Conservation (phyloP, 2,329 filamentous ascomycete genomes). For the Penicillium occitanis region DNA sequence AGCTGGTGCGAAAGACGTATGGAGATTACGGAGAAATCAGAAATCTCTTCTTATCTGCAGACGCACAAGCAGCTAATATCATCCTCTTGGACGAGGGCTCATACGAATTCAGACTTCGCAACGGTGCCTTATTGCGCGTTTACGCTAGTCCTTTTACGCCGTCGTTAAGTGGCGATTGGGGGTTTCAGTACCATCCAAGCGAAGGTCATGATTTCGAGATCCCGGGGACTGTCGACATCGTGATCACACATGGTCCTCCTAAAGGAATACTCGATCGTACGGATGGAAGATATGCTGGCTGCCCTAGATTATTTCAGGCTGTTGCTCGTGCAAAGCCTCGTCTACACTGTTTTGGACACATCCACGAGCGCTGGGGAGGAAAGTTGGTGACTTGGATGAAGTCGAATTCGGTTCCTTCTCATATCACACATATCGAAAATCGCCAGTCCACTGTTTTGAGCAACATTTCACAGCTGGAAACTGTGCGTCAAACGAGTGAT, state of each 20-base stretch:
- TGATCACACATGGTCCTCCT: slow-evolving; percentile 58
- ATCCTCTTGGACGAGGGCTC: slow-evolving; percentile 54
- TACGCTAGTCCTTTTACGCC: slow-evolving; percentile 59
- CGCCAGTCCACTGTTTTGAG: slow-evolving; percentile 33
- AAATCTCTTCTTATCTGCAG: slow-evolving; percentile 37
- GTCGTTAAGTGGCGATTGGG: slow-evolving; percentile 45
- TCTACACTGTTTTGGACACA: slow-evolving; percentile 45
- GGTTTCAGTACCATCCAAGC: slow-evolving; percentile 50
- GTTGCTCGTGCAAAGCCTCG: slow-evolving; percentile 34
- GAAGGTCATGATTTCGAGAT: slow-evolving; percentile 42
- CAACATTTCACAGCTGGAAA: slow-evolving; percentile 28
- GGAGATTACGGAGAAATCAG: slow-evolving; percentile 43
- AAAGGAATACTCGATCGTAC: slow-evolving; percentile 52
- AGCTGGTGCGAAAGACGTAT: slow-evolving; percentile 37
- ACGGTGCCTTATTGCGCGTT: slow-evolving; percentile 52
- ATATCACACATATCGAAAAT: slow-evolving; percentile 51
- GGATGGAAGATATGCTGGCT: slow-evolving; percentile 33
- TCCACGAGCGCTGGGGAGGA: slow-evolving; percentile 57
- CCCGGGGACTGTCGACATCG: slow-evolving; percentile 44
- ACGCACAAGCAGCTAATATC: slow-evolving; percentile 44
- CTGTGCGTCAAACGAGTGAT: slow-evolving; percentile 29
- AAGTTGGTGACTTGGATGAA: slow-evolving; percentile 54
- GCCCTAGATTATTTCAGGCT: slow-evolving; percentile 33
- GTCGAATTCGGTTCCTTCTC: slow-evolving; percentile 35
- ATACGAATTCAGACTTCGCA: slow-evolving; percentile 49